Evolutionary conservation across 148 eudicot genomes (phyloP), one percentile per base, ranked within the genome.

Genomic region (Hydrangea macrophylla): DNA sequence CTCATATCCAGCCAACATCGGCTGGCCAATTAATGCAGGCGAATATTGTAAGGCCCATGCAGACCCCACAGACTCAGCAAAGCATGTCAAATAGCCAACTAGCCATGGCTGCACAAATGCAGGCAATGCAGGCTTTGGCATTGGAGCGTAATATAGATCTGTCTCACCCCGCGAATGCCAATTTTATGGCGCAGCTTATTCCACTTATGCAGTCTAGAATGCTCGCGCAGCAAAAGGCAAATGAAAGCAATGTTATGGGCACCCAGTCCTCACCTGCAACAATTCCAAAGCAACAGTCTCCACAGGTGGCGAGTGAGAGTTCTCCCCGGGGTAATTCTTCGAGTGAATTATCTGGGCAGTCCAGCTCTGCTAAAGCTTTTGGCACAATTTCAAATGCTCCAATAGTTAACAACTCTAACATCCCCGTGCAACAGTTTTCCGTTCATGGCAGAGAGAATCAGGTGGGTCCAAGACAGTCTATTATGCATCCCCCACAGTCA

Each of bases 171-270:
- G 85, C 82, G 51, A 93, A 88, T 83, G 98, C 96, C 42, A 84
- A 81, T 74, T 58, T 88, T 86, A 68, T 94, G 72, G 84, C 86
- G 17, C 99, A 91, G 60, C 83, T 93, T 48, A 72, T 92, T 65
- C 92, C 97, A 22, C 73, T 85, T 37, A 82, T 92, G 93, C 98
- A 92, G 70, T 84, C 94, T 69, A 80, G 91, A 71, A 87, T 85
- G 96, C 73, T 78, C 64, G 79, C 88, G 2, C 88, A 88, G 54
- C 96, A 90, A 51, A 86, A 85, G 72, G 70, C 88, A 65, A 83
- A 81, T 74, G 99, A 94, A 74, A 77, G 81, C 48, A 86, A 72
- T 79, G n/a, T n/a, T n/a, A 62, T 69, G 68, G 64, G 64, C 50
- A 69, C 80, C 32, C 93, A 74, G 74, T 65, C 86, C 17, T 76